Conservation (phyloP, 495 filamentous ascomycete genomes). For the Tuber umbilicatum region DNA sequence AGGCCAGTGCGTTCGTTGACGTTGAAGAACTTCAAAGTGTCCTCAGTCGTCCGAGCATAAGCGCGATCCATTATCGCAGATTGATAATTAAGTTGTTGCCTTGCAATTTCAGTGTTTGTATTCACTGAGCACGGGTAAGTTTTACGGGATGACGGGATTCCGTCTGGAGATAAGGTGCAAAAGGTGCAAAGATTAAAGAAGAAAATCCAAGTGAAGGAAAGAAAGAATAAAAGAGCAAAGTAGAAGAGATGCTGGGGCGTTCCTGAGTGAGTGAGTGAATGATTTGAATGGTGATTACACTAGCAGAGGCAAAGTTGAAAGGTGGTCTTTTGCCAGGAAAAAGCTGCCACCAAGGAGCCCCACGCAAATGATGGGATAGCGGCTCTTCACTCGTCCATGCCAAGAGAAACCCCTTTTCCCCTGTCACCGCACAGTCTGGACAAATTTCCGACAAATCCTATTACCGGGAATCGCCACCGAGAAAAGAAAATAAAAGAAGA, state of each 20-base stretch:
- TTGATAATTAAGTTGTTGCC: background rate
- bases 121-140: slow-evolving; percentile 7
- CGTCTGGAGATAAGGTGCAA: slow-evolving; percentile 15
- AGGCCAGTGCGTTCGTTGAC: slow-evolving; percentile 64
- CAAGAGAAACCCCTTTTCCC: slow-evolving; percentile 1
- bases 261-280: slow-evolving; percentile 16
- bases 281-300: slow-evolving; percentile 8
- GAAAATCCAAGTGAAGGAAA: slow-evolving; percentile 29
- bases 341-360: background rate
- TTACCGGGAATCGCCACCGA: background rate
- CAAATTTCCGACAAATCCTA: background rate
- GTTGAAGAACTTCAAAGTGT: slow-evolving; percentile 65
- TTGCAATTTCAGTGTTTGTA: slow-evolving; percentile 8
- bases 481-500: background rate
- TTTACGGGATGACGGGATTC: slow-evolving; percentile 7
- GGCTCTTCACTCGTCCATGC: background rate
- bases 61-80: slow-evolving; percentile 67
- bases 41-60: slow-evolving; percentile 59
- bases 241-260: slow-evolving; percentile 21
- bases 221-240: slow-evolving; percentile 38
- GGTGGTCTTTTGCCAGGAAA: slow-evolving; percentile 26
- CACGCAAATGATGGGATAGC: background rate
- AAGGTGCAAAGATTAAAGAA: slow-evolving; percentile 35
- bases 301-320: slow-evolving; percentile 14
- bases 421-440: background rate